phyloP scores from a whole-genome alignment of 306 rosid species.

The Prunus mongolica region DNA sequence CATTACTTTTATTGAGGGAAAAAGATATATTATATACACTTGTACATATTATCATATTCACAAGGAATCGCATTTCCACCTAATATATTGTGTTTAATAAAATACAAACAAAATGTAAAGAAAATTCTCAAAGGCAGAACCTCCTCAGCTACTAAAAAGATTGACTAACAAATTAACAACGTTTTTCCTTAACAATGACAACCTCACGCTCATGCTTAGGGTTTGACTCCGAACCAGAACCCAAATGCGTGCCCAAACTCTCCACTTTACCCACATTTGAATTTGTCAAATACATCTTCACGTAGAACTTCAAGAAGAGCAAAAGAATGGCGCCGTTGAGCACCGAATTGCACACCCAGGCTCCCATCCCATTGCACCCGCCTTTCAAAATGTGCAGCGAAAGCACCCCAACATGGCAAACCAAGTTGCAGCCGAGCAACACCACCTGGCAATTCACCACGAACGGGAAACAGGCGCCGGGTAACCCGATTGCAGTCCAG shows the following conservation, averaged over 20 bases:
- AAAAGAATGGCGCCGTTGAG: slow-evolving; percentile 49
- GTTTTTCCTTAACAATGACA: neutral
- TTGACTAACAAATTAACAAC: neutral
- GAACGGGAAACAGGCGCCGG: slow-evolving; percentile 29
- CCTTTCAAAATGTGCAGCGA: slow-evolving; percentile 55
- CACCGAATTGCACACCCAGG: slow-evolving; percentile 60
- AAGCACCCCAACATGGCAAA: slow-evolving; percentile 59
- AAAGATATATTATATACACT: neutral
- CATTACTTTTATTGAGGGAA: too few species aligned
- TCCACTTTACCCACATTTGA: neutral
- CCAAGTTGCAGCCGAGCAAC: slow-evolving; percentile 43
- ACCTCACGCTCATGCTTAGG: too few species aligned
- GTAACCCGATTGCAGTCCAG: slow-evolving; percentile 51
- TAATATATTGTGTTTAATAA: too few species aligned
- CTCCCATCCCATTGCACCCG: slow-evolving; percentile 83
- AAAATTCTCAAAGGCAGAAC: neutral
- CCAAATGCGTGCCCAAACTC: neutral
- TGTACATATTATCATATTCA: neutral
- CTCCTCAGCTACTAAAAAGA: neutral
- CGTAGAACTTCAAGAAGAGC: slow-evolving; percentile 45
- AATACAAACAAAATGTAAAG: neutral
- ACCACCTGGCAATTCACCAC: slow-evolving; percentile 38
- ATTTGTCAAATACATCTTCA: slow-evolving; percentile 15
- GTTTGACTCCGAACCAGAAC: neutral
- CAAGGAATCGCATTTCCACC: neutral